These are phyloP conservation scores for Fibroporia radiculosa DNA, from an alignment of 768 basidiomycete genomes.

Conservation along the genomic window DNA sequence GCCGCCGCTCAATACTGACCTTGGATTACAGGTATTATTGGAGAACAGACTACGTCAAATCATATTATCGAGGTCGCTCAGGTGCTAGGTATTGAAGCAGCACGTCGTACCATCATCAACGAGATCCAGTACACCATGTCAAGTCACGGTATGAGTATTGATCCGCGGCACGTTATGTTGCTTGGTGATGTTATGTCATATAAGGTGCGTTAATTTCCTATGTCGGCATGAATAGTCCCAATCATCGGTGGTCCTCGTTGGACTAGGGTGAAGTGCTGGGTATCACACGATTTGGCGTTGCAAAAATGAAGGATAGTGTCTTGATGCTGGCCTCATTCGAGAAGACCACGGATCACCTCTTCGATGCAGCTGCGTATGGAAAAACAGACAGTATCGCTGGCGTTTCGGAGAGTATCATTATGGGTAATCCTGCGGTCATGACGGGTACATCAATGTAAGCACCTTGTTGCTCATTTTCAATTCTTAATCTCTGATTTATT, in stretches of 20 bases:
- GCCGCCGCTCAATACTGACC: too few species aligned
- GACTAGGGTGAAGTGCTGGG: slow-evolving; percentile 90
- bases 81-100: slow-evolving; percentile 98
- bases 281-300: slow-evolving; percentile 97
- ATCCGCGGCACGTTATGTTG: slow-evolving; percentile 97
- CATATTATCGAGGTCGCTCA: slow-evolving; percentile 94
- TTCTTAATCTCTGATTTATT: too few species aligned
- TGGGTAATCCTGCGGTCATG: slow-evolving; percentile 93
- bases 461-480: neutral
- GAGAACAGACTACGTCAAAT: slow-evolving; percentile 88
- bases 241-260: neutral
- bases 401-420: slow-evolving; percentile 98
- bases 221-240: too few species aligned
- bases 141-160: slow-evolving; percentile 96
- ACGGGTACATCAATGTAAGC: slow-evolving; percentile 91
- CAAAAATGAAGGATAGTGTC: slow-evolving; percentile 99
- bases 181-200: slow-evolving; percentile 98
- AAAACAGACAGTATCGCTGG: slow-evolving; percentile 94
- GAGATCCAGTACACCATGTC: slow-evolving; percentile 98
- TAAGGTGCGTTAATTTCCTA: slow-evolving; percentile 74
- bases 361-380: slow-evolving; percentile 94
- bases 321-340: slow-evolving; percentile 99
- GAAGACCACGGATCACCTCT: slow-evolving; percentile 98
- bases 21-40: slow-evolving; percentile 66
- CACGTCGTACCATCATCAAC: slow-evolving; percentile 87